Evolutionary conservation across 2,329 filamentous ascomycete genomes (phyloP).

Genomic region (Arthrobotrys musiformis): DNA sequence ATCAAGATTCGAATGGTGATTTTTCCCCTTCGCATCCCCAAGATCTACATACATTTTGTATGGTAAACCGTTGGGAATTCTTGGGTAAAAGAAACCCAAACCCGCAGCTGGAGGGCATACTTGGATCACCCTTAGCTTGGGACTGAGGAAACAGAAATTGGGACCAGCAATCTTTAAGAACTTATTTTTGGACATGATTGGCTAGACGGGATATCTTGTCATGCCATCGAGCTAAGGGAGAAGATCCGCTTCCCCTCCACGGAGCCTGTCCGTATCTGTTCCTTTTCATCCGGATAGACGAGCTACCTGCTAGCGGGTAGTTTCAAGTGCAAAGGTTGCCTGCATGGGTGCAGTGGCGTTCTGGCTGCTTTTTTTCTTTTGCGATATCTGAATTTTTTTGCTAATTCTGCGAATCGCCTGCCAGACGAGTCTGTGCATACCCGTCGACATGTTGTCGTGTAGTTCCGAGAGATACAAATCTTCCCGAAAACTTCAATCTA

Average conservation of each 20-base stretch:
- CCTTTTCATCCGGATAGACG: conserved; percentile 1
- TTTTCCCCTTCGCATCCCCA: conserved; percentile 29
- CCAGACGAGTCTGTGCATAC: background rate
- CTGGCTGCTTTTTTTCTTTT: background rate
- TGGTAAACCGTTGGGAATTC: conserved; percentile 24
- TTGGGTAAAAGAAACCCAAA: conserved; percentile 42
- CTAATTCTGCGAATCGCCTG: background rate
- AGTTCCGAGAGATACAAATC: background rate
- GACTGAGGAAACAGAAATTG: conserved; percentile 43
- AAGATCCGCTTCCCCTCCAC: conserved; percentile 45
- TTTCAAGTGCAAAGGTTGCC: conserved; percentile 19
- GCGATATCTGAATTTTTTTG: background rate
- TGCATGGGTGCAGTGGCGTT: conserved; percentile 9
- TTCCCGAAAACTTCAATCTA: background rate
- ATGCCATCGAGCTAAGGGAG: conserved; percentile 49
- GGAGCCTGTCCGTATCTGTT: conserved; percentile 16
- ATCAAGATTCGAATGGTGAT: conserved; percentile 22
- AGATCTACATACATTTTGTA: conserved; percentile 36
- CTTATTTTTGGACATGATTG: conserved; percentile 37
- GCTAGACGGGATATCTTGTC: conserved; percentile 48
- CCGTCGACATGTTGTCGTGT: conserved; percentile 7
- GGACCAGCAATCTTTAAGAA: conserved; percentile 42
- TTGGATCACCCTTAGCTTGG: conserved; percentile 18
- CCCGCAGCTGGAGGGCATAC: conserved; percentile 19
- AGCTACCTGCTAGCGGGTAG: conserved; percentile 6